Evolutionary conservation across 352 stramenopile species (phyloP).

Genomic region (Phytopythium cucurbitacearum): DNA sequence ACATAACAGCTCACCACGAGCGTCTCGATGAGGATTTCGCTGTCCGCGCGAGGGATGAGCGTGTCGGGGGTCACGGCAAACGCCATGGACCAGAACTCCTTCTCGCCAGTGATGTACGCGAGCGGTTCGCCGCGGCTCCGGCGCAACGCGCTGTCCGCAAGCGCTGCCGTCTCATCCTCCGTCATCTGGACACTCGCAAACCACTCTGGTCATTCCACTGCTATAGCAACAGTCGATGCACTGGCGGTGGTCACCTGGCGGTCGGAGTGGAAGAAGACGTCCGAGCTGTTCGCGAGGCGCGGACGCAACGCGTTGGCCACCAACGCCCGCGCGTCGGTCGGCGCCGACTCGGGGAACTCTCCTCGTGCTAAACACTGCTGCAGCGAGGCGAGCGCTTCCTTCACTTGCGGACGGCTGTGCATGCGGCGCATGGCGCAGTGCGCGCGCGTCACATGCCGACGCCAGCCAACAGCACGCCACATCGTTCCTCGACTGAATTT

Average conservation of each 20-base stretch:
- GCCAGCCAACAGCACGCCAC: too few relatives aligned
- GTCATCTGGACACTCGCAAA: constrained; percentile 19
- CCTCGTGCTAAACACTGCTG: background rate
- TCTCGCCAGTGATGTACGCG: constrained; percentile 58
- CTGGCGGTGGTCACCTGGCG: constrained; percentile 14
- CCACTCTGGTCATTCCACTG: background rate
- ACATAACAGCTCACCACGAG: constrained; percentile 30
- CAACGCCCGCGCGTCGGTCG: constrained; percentile 49
- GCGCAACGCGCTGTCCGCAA: constrained; percentile 19
- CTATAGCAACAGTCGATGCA: background rate
- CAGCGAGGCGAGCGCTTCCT: background rate
- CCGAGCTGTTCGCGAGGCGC: constrained; percentile 31
- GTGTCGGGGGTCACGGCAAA: constrained; percentile 52
- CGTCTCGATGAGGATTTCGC: constrained; percentile 75
- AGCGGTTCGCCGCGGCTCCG: constrained; percentile 51
- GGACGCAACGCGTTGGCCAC: constrained; percentile 45
- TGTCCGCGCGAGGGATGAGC: constrained; percentile 79
- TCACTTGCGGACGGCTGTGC: background rate
- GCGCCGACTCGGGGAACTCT: constrained; percentile 2
- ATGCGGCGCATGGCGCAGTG: too few relatives aligned
- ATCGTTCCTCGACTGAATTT: too few relatives aligned
- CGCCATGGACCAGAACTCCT: constrained; percentile 76
- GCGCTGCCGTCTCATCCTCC: constrained; percentile 17
- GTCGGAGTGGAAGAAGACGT: constrained; percentile 54
- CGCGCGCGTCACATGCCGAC: too few relatives aligned